Conservation (phyloP, 2,329 filamentous ascomycete species). For the Apiospora sp. region DNA sequence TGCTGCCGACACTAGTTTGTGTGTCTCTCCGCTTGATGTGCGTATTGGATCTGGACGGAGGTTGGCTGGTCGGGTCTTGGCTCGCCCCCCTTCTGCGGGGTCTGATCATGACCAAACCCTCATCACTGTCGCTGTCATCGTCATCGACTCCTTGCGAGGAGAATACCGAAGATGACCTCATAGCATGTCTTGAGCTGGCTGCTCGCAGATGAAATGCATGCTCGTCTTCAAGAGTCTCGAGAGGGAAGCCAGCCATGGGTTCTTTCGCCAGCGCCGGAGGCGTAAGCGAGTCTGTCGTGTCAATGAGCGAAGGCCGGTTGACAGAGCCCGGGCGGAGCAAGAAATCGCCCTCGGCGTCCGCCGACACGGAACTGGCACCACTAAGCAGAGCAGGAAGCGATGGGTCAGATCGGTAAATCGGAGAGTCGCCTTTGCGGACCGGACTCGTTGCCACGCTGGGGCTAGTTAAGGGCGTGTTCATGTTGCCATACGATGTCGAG, state of each 20-base stretch:
- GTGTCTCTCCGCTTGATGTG: constrained; percentile 62
- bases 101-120: constrained; percentile 61
- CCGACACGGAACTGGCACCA: constrained; percentile 70
- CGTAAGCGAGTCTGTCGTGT: constrained; percentile 62
- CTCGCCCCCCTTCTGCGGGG: constrained; percentile 52
- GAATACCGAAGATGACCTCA: constrained; percentile 32
- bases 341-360: constrained; percentile 68
- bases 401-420: constrained; percentile 68
- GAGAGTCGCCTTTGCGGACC: constrained; percentile 50
- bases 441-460: constrained; percentile 60
- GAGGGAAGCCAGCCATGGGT: constrained; percentile 53
- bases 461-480: constrained; percentile 62
- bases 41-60: constrained; percentile 41
- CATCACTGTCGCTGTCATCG: constrained; percentile 63
- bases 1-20: constrained; percentile 67
- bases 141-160: constrained; percentile 43
- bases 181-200: constrained; percentile 25
- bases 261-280: constrained; percentile 61
- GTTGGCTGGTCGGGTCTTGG: constrained; percentile 40
- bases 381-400: constrained; percentile 70
- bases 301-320: constrained; percentile 53
- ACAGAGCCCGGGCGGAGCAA: constrained; percentile 58
- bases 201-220: constrained; percentile 29
- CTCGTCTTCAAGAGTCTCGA: constrained; percentile 49
- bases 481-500: constrained; percentile 57